Evolutionary conservation across 805 yeast genomes (phyloP).

Genomic region (Wickerhamiella hasegawae): DNA sequence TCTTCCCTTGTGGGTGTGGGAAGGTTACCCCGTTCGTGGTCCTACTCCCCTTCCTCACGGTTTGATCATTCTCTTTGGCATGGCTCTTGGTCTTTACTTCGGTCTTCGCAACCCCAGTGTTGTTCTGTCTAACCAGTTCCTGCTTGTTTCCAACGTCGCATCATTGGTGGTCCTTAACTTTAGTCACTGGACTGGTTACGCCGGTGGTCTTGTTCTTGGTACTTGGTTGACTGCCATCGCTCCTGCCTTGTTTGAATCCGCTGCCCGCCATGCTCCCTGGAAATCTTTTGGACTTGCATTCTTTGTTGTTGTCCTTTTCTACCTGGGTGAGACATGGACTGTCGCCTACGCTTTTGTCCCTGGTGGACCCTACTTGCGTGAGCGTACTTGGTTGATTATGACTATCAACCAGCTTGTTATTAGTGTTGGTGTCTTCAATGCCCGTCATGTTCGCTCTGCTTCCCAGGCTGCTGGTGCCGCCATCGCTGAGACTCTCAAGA

Average conservation of each 20-base stretch:
- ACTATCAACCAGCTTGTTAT: conserved; percentile 37
- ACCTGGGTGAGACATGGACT: conserved; percentile 84
- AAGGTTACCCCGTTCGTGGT: conserved; percentile 74
- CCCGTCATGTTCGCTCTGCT: conserved; percentile 1
- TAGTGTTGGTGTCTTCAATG: conserved; percentile 34
- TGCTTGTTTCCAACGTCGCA: conserved; percentile 32
- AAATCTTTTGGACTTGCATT: conserved; percentile 24
- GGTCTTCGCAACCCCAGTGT: conserved; percentile 24
- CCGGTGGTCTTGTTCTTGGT: conserved; percentile 51
- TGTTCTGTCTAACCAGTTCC: conserved; percentile 22
- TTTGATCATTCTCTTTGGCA: conserved; percentile 38
- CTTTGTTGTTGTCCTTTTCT: conserved; percentile 36
- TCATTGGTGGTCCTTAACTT: conserved; percentile 33
- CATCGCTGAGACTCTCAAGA: conserved; percentile 1
- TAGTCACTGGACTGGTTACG: conserved; percentile 56
- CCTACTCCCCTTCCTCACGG: conserved; percentile 85
- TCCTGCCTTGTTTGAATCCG: conserved; percentile 44
- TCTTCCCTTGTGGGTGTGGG: conserved; percentile 91
- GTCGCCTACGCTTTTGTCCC: conserved; percentile 99
- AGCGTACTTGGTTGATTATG: conserved; percentile 67
- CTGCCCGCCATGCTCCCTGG: conserved; percentile 40
- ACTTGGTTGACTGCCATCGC: conserved; percentile 46
- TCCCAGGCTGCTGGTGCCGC: neutral
- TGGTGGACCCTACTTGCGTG: conserved; percentile 75
- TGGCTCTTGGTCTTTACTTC: conserved; percentile 40